A percentile compares a stretch with the other conserved stretches of the same genome.
phyloP scores from a whole-genome alignment of 2,329 filamentous ascomycete genomes.

The Alternaria triticimaculans region DNA sequence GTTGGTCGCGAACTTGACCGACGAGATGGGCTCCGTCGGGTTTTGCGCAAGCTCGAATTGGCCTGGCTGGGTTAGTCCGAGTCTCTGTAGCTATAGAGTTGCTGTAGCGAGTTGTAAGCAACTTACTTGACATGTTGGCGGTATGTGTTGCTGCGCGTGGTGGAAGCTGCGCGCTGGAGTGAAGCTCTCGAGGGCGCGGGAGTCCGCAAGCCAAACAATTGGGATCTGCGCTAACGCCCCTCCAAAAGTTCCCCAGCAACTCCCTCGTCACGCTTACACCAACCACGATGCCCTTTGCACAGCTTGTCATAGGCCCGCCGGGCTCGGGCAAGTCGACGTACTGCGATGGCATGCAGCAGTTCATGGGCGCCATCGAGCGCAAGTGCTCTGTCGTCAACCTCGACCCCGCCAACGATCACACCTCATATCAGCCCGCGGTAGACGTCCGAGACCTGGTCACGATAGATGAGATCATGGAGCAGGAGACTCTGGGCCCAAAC shows the following conservation, averaged over 20 bases:
- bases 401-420: conserved; percentile 94
- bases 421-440: conserved; percentile 85
- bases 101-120: accelerated
- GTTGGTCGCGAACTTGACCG: conserved; percentile 81
- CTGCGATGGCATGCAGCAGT: conserved; percentile 99
- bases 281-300: conserved; percentile 64
- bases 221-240: conserved; percentile 21
- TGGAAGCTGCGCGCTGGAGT: conserved; percentile 17
- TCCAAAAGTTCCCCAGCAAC: conserved; percentile 17
- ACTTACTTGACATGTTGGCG: conserved; percentile 41
- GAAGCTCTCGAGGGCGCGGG: conserved; percentile 24
- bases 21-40: conserved; percentile 85
- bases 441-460: conserved; percentile 90
- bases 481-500: conserved; percentile 89
- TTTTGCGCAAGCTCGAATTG: conserved; percentile 85
- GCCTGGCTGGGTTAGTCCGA: conserved; percentile 15
- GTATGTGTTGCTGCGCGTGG: conserved; percentile 3
- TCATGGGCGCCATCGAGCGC: conserved; percentile 92
- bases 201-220: conserved; percentile 21
- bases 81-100: neutral
- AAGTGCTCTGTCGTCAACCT: conserved; percentile 96
- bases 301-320: conserved; percentile 91
- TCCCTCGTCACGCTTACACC: neutral
- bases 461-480: conserved; percentile 92
- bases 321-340: conserved; percentile 97